Percentiles rank a stretch among this genome's conserved stretches.
phyloP scores from a whole-genome alignment of 73 alveolate genomes.

The Paramecium sonneborni region DNA sequence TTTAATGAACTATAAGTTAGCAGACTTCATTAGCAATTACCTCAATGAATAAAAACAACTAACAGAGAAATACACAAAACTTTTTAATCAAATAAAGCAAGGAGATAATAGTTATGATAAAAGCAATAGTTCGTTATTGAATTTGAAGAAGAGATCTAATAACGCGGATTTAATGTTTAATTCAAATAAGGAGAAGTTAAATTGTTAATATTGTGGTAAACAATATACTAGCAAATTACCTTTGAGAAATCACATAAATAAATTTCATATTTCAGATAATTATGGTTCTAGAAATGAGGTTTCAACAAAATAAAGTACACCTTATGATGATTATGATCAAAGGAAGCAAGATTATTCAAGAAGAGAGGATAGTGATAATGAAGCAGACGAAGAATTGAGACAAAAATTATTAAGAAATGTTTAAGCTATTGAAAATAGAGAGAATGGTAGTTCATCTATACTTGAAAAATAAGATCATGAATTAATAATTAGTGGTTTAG shows the following conservation, averaged over 20 bases:
- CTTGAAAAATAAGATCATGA: background rate
- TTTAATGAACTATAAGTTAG: background rate
- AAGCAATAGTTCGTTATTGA: background rate
- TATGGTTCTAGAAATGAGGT: background rate
- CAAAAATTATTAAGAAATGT: background rate
- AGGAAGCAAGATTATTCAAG: background rate
- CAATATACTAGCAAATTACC: background rate
- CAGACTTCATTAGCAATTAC: background rate
- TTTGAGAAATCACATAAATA: background rate
- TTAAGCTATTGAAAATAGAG: background rate
- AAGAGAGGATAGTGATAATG: background rate
- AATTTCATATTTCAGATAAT: background rate
- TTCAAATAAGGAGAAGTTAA: background rate
- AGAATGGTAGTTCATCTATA: background rate
- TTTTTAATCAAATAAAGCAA: background rate
- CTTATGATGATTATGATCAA: background rate
- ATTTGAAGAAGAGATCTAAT: background rate
- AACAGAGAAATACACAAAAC: background rate
- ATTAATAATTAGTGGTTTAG: background rate
- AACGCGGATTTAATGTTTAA: background rate
- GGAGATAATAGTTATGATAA: background rate
- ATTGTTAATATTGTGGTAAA: conserved; percentile 12
- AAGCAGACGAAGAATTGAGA: background rate
- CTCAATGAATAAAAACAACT: background rate
- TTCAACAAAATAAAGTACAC: background rate